Conservation (phyloP, 208 protist genomes). For the Trichomonas tenax region DNA sequence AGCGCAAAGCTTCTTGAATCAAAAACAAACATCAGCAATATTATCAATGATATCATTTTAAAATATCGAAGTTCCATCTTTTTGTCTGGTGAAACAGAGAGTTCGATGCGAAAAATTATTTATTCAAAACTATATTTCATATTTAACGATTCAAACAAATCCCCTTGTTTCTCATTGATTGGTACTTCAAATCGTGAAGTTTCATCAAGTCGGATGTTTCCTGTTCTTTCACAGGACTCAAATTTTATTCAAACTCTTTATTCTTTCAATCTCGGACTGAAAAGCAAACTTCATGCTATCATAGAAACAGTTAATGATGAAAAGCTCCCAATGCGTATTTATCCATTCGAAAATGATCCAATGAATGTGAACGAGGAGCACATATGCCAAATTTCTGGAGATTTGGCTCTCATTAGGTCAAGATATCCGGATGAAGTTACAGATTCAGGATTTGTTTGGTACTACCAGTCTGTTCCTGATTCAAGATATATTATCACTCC, state of each 20-base stretch:
- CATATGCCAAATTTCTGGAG: background rate
- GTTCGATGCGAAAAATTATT: background rate
- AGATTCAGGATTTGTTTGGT: background rate
- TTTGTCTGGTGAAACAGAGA: background rate
- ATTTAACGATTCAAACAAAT: background rate
- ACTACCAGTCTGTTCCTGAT: background rate
- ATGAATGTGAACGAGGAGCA: background rate
- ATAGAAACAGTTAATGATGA: background rate
- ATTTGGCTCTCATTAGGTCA: background rate
- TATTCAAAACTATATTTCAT: background rate
- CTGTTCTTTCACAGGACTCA: background rate
- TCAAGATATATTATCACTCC: background rate
- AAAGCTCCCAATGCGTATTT: background rate
- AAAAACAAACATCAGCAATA: background rate
- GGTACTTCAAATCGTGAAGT: background rate
- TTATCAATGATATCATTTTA: background rate
- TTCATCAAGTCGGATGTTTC: background rate
- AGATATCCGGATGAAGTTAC: background rate
- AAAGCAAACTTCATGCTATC: background rate
- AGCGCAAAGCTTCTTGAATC: background rate
- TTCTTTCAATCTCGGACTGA: background rate
- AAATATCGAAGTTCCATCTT: background rate
- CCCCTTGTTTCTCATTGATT: background rate
- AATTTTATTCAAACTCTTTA: background rate
- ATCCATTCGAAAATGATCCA: background rate